phyloP scores from a whole-genome alignment of 2,329 filamentous ascomycete genomes.

The Xylaria sp. region DNA sequence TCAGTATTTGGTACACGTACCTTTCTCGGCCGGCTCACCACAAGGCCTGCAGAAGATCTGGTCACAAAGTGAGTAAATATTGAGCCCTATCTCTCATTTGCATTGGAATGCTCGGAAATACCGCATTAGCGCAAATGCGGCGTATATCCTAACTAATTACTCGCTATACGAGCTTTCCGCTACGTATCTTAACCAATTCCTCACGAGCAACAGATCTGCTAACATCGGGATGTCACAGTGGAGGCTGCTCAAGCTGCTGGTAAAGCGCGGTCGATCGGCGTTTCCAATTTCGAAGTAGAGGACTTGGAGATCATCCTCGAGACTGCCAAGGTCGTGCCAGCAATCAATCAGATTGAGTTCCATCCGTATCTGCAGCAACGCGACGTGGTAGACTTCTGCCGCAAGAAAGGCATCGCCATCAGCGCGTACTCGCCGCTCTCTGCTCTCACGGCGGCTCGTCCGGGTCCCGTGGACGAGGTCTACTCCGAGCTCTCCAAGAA shows the following conservation, averaged over 20 bases:
- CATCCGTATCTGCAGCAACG: conserved; percentile 77
- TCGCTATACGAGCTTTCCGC: too few relatives aligned
- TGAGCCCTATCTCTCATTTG: not conserved
- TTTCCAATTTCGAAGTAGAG: conserved; percentile 73
- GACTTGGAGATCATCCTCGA: conserved; percentile 65
- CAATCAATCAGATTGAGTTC: conserved; percentile 81
- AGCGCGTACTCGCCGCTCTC: conserved; percentile 60
- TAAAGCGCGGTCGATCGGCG: conserved; percentile 74
- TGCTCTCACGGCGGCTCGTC: conserved; percentile 52
- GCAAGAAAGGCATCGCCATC: conserved; percentile 64
- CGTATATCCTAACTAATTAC: too few relatives aligned
- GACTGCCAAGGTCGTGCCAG: conserved; percentile 69
- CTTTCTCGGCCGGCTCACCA: conserved; percentile 60
- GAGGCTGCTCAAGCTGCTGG: conserved; percentile 73
- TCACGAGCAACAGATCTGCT: not conserved
- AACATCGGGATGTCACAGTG: conserved; percentile 44
- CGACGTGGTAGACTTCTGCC: conserved; percentile 65
- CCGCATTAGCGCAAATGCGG: not conserved
- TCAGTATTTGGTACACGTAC: conserved; percentile 63
- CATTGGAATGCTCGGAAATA: not conserved
- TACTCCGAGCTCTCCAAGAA: conserved; percentile 63
- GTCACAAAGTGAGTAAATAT: conserved; percentile 55
- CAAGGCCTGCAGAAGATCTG: conserved; percentile 66
- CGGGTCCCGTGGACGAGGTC: conserved; percentile 61
- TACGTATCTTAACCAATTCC: not conserved